Evolutionary conservation across 257 asterid genomes (phyloP).

Genomic region (Petunia secreta): DNA sequence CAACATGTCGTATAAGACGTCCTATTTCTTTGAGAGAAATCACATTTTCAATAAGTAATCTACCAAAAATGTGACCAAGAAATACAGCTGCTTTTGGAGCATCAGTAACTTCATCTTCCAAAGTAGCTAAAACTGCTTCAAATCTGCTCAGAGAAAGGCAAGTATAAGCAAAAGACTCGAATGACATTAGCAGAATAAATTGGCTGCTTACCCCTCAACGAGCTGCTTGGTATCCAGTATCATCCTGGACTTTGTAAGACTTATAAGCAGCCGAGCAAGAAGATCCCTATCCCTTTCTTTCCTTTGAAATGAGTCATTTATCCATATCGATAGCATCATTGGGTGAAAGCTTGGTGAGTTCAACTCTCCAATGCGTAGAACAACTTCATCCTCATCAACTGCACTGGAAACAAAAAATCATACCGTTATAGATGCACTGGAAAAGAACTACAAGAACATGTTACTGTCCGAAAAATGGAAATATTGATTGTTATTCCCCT

Average conservation of each 20-base stretch:
- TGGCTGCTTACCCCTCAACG: slow-evolving; percentile 30
- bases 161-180: not conserved
- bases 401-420: slow-evolving; percentile 28
- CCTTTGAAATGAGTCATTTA: slow-evolving; percentile 33
- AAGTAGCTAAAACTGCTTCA: slow-evolving; percentile 53
- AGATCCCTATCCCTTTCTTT: slow-evolving; percentile 32
- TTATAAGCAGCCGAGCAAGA: slow-evolving; percentile 28
- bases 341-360: slow-evolving; percentile 29
- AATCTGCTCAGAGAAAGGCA: slow-evolving; percentile 44
- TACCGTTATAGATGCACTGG: not conserved
- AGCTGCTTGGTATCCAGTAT: slow-evolving; percentile 28
- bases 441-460: not conserved
- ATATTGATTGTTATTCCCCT: too few relatives aligned
- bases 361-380: slow-evolving; percentile 29
- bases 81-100: slow-evolving; percentile 73
- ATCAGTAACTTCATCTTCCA: slow-evolving; percentile 74
- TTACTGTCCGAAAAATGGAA: too few relatives aligned
- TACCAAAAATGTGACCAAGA: slow-evolving; percentile 56
- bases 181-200: not conserved
- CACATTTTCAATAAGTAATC: slow-evolving; percentile 43
- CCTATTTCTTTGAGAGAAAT: slow-evolving; percentile 56
- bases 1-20: slow-evolving; percentile 53
- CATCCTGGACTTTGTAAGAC: slow-evolving; percentile 29
- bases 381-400: slow-evolving; percentile 32
- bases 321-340: slow-evolving; percentile 28